Percentiles rank a stretch among this genome's conserved stretches.
These are phyloP conservation scores for Dactylella cylindrospora DNA, from an alignment of 2,329 filamentous ascomycete genomes.

Conservation along the genomic window DNA sequence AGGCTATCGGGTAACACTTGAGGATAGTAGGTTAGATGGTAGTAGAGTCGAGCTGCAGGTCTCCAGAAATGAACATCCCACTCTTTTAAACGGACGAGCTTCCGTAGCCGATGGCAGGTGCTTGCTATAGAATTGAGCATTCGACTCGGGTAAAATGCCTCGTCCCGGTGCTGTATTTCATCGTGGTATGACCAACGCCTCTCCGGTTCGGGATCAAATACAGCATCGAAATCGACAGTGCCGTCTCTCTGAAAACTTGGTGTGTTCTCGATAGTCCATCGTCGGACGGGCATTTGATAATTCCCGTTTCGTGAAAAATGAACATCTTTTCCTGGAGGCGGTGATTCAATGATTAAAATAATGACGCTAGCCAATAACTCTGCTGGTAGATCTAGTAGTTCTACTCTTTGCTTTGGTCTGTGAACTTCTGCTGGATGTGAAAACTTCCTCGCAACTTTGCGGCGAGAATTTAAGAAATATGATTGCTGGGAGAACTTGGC, in stretches of 20 bases:
- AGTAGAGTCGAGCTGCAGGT: constrained; percentile 46
- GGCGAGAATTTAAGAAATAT: neutral
- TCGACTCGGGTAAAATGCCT: constrained; percentile 28
- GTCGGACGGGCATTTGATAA: constrained; percentile 10
- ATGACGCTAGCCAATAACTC: constrained; percentile 20
- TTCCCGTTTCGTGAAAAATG: constrained; percentile 6
- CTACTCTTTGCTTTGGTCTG: constrained; percentile 4
- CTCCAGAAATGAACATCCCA: constrained; percentile 47
- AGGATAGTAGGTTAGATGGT: constrained; percentile 37
- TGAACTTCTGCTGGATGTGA: neutral
- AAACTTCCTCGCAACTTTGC: constrained; percentile 12
- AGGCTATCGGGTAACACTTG: constrained; percentile 44
- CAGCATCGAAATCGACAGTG: constrained; percentile 10
- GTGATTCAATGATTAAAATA: constrained; percentile 23
- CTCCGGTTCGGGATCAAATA: constrained; percentile 15
- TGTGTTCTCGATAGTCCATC: constrained; percentile 15
- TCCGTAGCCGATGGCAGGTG: constrained; percentile 45
- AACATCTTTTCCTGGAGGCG: constrained; percentile 6
- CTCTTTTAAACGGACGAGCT: constrained; percentile 41
- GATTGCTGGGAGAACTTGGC: too few species aligned
- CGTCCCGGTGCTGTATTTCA: constrained; percentile 25
- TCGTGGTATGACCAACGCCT: neutral
- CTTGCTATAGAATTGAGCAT: constrained; percentile 30
- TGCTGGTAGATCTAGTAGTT: constrained; percentile 20
- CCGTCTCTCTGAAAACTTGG: constrained; percentile 2